These are phyloP conservation scores for Glycine tomentella DNA, from an alignment of 306 rosid species.

Conservation along the genomic window DNA sequence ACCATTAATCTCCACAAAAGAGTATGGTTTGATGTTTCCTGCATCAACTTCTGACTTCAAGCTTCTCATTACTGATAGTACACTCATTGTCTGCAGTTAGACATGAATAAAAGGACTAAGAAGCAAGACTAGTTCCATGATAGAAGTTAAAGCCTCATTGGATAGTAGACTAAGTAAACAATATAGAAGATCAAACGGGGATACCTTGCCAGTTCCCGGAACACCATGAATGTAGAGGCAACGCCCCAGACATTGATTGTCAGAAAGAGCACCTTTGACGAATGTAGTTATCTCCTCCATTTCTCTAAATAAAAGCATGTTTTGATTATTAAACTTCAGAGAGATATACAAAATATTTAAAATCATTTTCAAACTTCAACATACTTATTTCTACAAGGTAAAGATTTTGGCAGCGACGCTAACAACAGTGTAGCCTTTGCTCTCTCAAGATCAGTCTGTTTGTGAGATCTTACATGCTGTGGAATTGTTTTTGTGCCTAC, in stretches of 20 bases:
- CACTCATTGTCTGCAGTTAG: constrained; percentile 89
- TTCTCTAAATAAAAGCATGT: constrained; percentile 65
- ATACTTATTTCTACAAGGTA: constrained; percentile 92
- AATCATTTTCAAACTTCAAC: constrained; percentile 47
- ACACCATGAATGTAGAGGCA: constrained; percentile 96
- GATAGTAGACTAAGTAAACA: constrained; percentile 27
- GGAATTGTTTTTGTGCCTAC: constrained; percentile 86
- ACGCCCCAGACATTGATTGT: constrained; percentile 88
- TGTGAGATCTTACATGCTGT: constrained; percentile 81
- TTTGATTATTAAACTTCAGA: constrained; percentile 42
- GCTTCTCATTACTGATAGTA: constrained; percentile 77
- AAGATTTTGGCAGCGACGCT: constrained; percentile 82
- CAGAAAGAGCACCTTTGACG: constrained; percentile 84
- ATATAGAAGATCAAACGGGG: constrained; percentile 28
- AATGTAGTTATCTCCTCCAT: constrained; percentile 85
- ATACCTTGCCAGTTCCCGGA: constrained; percentile 98
- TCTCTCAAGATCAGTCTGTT: constrained; percentile 86
- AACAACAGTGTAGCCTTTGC: constrained; percentile 89
- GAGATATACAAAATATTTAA: constrained; percentile 18
- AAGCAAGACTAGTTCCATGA: constrained; percentile 20
- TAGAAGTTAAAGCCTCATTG: constrained; percentile 10
- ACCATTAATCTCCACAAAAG: constrained; percentile 96
- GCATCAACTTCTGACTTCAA: constrained; percentile 89
- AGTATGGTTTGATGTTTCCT: constrained; percentile 74
- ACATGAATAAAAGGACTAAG: constrained; percentile 16